A percentile compares a stretch with the other conserved stretches of the same genome.
Evolutionary conservation across 169 alveolate species (phyloP).

Genomic region (Plasmodium fragile): DNA sequence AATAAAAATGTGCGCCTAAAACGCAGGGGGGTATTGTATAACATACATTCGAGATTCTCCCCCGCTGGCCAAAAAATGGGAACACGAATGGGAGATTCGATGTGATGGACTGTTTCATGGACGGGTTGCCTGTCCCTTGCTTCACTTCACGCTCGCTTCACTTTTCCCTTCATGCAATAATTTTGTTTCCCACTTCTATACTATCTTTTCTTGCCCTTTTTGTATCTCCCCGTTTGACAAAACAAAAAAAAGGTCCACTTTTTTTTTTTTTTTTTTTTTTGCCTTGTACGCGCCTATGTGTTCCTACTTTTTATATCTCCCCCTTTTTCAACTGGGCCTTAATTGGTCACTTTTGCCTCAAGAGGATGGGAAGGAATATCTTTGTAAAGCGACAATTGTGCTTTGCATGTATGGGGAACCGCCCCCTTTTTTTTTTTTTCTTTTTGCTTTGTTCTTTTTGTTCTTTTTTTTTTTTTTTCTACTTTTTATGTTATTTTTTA

Average conservation of each 20-base stretch:
- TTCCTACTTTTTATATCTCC: not conserved
- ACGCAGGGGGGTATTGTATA: not conserved
- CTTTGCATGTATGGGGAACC: not conserved
- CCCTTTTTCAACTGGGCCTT: not conserved
- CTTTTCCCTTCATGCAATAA: not conserved
- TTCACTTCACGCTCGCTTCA: not conserved
- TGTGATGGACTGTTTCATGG: not conserved
- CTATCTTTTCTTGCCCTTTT: not conserved
- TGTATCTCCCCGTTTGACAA: slow-evolving; percentile 9
- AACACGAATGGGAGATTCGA: not conserved
- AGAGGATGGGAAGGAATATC: not conserved
- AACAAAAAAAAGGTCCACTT: not conserved
- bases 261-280: not conserved
- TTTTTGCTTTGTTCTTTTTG: not conserved
- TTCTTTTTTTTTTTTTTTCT: not conserved
- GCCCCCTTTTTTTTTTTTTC: not conserved
- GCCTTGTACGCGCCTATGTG: not conserved
- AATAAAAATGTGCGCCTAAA: not conserved
- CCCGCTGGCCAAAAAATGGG: not conserved
- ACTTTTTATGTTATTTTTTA: not conserved
- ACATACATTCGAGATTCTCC: not conserved
- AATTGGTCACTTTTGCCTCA: not conserved
- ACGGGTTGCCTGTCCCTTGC: not conserved
- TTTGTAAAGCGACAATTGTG: not conserved
- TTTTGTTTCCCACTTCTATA: not conserved